Evolutionary conservation across 306 rosid species (phyloP).

Genomic region (Albizia julibrissin): DNA sequence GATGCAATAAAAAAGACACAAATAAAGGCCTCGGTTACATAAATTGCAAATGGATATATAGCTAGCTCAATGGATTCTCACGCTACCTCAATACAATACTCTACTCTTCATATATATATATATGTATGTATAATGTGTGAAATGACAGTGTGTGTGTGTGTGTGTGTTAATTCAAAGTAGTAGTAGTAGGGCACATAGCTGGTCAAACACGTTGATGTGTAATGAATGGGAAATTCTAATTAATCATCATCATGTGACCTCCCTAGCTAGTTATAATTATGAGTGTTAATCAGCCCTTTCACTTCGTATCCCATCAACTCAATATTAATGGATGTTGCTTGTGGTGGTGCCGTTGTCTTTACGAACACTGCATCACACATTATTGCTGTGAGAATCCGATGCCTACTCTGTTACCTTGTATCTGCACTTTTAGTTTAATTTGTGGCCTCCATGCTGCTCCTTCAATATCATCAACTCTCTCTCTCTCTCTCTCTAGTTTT

Average conservation of each 20-base stretch:
- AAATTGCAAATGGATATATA: conserved; percentile 4
- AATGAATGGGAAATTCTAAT: conserved; percentile 16
- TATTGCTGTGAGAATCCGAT: conserved; percentile 41
- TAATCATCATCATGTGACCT: background rate
- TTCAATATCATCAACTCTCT: background rate
- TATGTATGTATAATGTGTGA: background rate
- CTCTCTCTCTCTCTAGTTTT: background rate
- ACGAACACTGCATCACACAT: conserved; percentile 58
- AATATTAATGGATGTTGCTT: background rate
- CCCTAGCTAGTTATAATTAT: background rate
- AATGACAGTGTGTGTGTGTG: background rate
- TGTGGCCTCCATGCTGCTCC: background rate
- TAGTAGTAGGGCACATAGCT: conserved; percentile 28
- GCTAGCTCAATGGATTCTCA: conserved; percentile 55
- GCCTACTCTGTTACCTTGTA: background rate
- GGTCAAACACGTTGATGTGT: conserved; percentile 75
- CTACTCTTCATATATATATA: background rate
- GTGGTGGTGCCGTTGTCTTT: conserved; percentile 66
- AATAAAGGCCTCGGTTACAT: conserved; percentile 51
- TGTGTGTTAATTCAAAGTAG: background rate
- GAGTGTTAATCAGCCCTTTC: background rate
- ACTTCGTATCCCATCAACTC: background rate
- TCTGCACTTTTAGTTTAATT: background rate
- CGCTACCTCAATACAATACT: conserved; percentile 49
- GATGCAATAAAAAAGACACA: conserved; percentile 42